These are phyloP conservation scores for Boletus patriciae DNA, from an alignment of 768 basidiomycete species.

Conservation along the genomic window DNA sequence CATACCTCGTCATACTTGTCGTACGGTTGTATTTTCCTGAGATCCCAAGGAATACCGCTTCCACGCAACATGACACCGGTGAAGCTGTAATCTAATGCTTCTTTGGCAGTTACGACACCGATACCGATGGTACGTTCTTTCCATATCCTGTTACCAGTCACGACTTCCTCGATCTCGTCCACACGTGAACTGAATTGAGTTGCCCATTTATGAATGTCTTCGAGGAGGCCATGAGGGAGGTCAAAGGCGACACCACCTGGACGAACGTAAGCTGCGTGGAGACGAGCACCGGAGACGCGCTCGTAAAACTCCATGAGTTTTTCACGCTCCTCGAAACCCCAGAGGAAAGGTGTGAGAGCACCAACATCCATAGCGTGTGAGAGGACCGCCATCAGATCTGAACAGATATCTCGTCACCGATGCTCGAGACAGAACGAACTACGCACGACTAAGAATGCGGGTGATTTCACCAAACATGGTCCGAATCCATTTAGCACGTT, in stretches of 20 bases:
- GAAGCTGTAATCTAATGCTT: constrained; percentile 91
- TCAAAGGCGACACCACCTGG: constrained; percentile 98
- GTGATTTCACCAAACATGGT: constrained; percentile 98
- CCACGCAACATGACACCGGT: constrained; percentile 97
- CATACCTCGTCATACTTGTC: constrained; percentile 92
- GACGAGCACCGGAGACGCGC: constrained; percentile 94
- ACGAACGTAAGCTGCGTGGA: constrained; percentile 97
- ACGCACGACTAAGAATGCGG: constrained; percentile 87
- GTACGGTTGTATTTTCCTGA: constrained; percentile 89
- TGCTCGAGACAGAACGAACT: neutral
- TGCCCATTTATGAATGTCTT: constrained; percentile 98
- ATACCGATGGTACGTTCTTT: constrained; percentile 91
- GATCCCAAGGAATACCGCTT: constrained; percentile 92
- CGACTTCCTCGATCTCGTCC: constrained; percentile 97
- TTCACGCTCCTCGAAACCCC: constrained; percentile 99
- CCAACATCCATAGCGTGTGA: constrained; percentile 98
- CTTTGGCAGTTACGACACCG: constrained; percentile 85
- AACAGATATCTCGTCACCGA: neutral
- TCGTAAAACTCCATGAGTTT: constrained; percentile 99
- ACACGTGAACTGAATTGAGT: constrained; percentile 89
- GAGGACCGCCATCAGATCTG: constrained; percentile 95
- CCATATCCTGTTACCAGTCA: constrained; percentile 98
- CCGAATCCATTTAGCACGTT: constrained; percentile 97
- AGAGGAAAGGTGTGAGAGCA: constrained; percentile 96
- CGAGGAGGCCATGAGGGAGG: constrained; percentile 95